Percentiles rank a stretch among this genome's conserved stretches.
Conservation (phyloP, 2,329 filamentous ascomycete genomes). For the Xylaria sp. region DNA sequence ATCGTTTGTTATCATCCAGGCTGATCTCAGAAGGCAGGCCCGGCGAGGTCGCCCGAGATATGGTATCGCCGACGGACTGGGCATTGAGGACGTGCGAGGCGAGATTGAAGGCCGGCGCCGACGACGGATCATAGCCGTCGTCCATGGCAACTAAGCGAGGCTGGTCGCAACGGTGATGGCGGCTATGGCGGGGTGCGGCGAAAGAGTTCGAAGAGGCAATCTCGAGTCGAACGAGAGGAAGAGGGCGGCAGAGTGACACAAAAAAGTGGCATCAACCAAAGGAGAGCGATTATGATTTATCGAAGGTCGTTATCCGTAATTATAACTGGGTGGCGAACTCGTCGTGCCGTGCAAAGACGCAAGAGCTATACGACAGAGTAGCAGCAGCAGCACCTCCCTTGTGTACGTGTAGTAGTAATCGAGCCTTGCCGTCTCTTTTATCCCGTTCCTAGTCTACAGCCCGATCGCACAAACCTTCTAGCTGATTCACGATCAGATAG, state of each 20-base stretch:
- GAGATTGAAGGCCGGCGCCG: constrained; percentile 51
- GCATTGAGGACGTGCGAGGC: constrained; percentile 53
- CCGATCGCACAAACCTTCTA: constrained; percentile 4
- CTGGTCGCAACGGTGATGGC: not conserved
- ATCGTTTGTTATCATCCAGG: constrained; percentile 67
- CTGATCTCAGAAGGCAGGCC: constrained; percentile 67
- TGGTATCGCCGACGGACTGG: constrained; percentile 68
- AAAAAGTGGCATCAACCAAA: constrained; percentile 30
- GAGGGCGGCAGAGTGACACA: constrained; percentile 18
- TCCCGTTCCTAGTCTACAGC: constrained; percentile 3
- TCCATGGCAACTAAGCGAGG: constrained; percentile 48
- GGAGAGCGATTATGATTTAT: not conserved
- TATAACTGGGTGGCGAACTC: constrained; percentile 27
- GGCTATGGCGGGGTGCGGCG: constrained; percentile 11
- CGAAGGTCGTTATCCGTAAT: constrained; percentile 22
- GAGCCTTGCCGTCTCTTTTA: constrained; percentile 10
- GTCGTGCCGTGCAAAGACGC: constrained; percentile 20
- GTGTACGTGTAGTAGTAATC: not conserved
- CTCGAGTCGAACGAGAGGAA: constrained; percentile 18
- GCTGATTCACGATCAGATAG: constrained; percentile 13
- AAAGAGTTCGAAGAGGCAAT: constrained; percentile 15
- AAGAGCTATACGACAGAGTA: too few species aligned
- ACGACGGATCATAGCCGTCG: constrained; percentile 52
- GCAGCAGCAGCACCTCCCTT: not conserved
- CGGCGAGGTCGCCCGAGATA: constrained; percentile 87